A percentile compares a stretch with the other conserved stretches of the same genome.
Conservation (phyloP, 2,329 filamentous ascomycete genomes). For the Curvularia sp. region DNA sequence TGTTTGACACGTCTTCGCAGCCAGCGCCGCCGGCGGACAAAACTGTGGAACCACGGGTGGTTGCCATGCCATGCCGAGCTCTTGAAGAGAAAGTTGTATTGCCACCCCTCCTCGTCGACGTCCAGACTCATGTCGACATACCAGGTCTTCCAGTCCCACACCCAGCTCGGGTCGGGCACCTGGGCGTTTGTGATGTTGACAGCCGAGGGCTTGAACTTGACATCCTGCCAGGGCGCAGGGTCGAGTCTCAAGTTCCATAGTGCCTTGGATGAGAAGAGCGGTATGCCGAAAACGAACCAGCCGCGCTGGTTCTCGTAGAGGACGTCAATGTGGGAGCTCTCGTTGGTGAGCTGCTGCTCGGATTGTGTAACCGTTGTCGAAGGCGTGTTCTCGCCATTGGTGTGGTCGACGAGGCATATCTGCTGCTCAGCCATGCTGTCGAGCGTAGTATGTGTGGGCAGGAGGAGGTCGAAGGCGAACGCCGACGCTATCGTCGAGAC, state of each 20-base stretch:
- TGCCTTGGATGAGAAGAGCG: slow-evolving; percentile 86
- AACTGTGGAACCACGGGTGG: slow-evolving; percentile 91
- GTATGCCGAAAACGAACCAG: slow-evolving; percentile 84
- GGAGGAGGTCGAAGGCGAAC: slow-evolving; percentile 23
- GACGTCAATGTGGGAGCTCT: slow-evolving; percentile 69
- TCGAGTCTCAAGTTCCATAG: slow-evolving; percentile 78
- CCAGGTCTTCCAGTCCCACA: slow-evolving; percentile 80
- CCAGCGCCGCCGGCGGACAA: slow-evolving; percentile 90
- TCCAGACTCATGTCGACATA: slow-evolving; percentile 81
- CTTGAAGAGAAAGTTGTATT: slow-evolving; percentile 88
- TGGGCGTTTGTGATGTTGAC: slow-evolving; percentile 85
- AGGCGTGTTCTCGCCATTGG: slow-evolving; percentile 45
- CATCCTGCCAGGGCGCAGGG: slow-evolving; percentile 84
- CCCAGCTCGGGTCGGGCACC: slow-evolving; percentile 92
- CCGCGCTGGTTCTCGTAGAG: slow-evolving; percentile 96
- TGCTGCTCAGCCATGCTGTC: slow-evolving; percentile 62
- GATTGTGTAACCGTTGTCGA: slow-evolving; percentile 23
- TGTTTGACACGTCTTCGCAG: slow-evolving; percentile 78
- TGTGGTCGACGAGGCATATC: slow-evolving; percentile 70
- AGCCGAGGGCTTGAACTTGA: slow-evolving; percentile 60
- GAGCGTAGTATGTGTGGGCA: background rate
- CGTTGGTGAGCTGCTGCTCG: slow-evolving; percentile 27
- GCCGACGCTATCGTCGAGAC: slow-evolving; percentile 40
- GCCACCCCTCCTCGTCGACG: slow-evolving; percentile 91
- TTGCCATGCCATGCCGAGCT: slow-evolving; percentile 78